Conservation (phyloP, 495 filamentous ascomycete species). For the Cercophora sp. region DNA sequence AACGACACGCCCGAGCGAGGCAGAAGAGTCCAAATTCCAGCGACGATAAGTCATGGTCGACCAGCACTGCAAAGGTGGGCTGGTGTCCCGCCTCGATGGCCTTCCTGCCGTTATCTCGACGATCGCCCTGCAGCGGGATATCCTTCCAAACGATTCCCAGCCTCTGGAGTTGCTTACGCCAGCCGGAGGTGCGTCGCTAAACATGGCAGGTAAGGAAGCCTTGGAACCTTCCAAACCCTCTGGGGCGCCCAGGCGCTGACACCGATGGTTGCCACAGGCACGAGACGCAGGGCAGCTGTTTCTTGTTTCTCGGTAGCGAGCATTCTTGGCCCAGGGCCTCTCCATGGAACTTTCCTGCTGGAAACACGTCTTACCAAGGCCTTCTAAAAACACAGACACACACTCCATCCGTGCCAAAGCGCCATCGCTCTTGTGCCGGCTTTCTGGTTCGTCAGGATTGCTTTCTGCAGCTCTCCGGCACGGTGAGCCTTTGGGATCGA, state of each 20-base stretch:
- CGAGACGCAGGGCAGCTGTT: not conserved
- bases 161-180: not conserved
- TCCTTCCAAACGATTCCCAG: not conserved
- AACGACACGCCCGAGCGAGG: not conserved
- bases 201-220: not conserved
- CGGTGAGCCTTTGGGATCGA: not conserved
- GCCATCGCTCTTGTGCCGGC: not conserved
- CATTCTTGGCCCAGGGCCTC: not conserved
- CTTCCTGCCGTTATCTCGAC: not conserved
- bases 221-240: not conserved
- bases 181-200: not conserved
- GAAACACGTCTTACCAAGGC: not conserved
- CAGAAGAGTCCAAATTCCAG: not conserved
- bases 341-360: not conserved
- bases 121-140: constrained; percentile 8
- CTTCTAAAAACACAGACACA: constrained; percentile 1
- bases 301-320: not conserved
- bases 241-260: not conserved
- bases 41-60: not conserved
- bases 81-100: too few species aligned
- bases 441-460: not conserved
- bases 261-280: not conserved
- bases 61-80: not conserved
- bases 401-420: not conserved
- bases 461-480: too few species aligned